Evolutionary conservation across 768 basidiomycete species (phyloP).

Genomic region (Coprinellus micaceus): DNA sequence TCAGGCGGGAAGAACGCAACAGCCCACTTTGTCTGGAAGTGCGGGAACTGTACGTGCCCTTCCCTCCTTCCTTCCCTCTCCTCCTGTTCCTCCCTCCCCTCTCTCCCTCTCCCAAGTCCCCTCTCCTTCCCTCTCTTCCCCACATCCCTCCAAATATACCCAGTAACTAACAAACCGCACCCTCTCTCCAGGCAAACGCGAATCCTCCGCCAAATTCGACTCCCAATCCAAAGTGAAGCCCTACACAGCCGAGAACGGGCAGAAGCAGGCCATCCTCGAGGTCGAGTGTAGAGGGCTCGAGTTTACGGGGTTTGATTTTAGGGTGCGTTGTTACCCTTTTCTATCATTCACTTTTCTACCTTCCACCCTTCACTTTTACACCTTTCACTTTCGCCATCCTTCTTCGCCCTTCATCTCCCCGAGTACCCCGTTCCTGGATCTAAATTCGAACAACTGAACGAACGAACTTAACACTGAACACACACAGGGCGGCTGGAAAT

Average conservation of each 20-base stretch:
- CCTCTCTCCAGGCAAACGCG: constrained; percentile 64
- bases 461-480: no score
- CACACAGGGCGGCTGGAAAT: constrained; percentile 75
- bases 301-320: constrained; percentile 72
- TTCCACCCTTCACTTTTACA: no score
- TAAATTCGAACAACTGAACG: no score
- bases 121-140: no score
- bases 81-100: not conserved
- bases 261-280: constrained; percentile 60
- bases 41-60: constrained; percentile 60
- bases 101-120: constrained; percentile 5
- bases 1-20: constrained; percentile 61
- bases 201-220: constrained; percentile 80
- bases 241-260: constrained; percentile 59
- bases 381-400: not conserved
- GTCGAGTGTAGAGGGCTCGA: constrained; percentile 89
- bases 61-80: no score
- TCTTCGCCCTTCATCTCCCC: not conserved
- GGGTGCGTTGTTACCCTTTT: constrained; percentile 38
- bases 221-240: constrained; percentile 41
- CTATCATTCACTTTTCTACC: no score
- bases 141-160: no score
- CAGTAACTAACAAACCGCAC: no score
- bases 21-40: constrained; percentile 82
- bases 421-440: no score